These are phyloP conservation scores for Kwoniella pini DNA, from an alignment of 768 basidiomycete genomes.

Conservation along the genomic window DNA sequence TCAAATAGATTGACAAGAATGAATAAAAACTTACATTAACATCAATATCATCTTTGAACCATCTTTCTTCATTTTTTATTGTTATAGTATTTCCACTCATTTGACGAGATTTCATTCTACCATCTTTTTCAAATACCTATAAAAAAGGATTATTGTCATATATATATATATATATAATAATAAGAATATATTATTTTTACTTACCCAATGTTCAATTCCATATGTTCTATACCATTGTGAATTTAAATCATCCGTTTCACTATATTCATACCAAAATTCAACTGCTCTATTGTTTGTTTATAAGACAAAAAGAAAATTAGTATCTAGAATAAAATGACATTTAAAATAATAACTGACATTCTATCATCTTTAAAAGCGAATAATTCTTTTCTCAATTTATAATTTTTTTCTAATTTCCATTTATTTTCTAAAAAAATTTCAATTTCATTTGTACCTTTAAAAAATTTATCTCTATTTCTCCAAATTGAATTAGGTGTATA, in stretches of 20 bases:
- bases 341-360: conserved; percentile 58
- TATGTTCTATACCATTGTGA: conserved; percentile 44
- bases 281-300: no score
- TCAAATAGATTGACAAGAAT: background rate
- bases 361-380: conserved; percentile 62
- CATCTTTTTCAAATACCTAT: conserved; percentile 57
- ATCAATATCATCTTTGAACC: conserved; percentile 59
- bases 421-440: conserved; percentile 60
- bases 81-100: conserved; percentile 55
- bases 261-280: conserved; percentile 60
- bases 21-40: conserved; percentile 29
- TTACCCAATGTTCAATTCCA: conserved; percentile 61
- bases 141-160: no score
- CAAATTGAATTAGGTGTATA: conserved; percentile 63
- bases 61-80: conserved; percentile 59
- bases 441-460: conserved; percentile 58
- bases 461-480: conserved; percentile 63
- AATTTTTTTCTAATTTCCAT: conserved; percentile 61
- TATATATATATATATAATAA: background rate
- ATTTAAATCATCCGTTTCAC: conserved; percentile 20
- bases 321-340: no score
- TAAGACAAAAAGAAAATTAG: no score
- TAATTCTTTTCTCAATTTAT: conserved; percentile 61
- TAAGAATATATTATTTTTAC: background rate
- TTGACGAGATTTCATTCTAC: conserved; percentile 63